Percentiles rank a stretch among this genome's conserved stretches.
phyloP scores from a whole-genome alignment of 2,329 filamentous ascomycete species.

The Bipolaris gigantea region DNA sequence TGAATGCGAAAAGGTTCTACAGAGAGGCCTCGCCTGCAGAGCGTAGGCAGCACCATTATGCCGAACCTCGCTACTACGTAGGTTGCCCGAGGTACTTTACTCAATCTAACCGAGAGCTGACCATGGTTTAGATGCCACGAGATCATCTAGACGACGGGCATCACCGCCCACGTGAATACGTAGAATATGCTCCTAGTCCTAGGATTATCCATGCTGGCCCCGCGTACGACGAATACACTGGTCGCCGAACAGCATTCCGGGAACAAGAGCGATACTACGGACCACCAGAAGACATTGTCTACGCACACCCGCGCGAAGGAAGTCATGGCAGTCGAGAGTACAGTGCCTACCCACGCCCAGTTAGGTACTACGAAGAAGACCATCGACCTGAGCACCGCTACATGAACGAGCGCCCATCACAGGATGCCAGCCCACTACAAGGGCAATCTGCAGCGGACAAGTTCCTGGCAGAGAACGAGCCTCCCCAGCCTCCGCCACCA shows the following conservation, averaged over 20 bases:
- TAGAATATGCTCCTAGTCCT: slow-evolving; percentile 36
- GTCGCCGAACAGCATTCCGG: slow-evolving; percentile 36
- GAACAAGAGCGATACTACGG: slow-evolving; percentile 38
- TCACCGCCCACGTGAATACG: slow-evolving; percentile 29
- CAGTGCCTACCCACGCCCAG: slow-evolving; percentile 29
- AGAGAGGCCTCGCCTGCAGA: slow-evolving; percentile 32
- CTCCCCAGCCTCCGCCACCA: slow-evolving; percentile 13
- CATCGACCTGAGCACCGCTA: slow-evolving; percentile 28
- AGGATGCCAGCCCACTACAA: slow-evolving; percentile 25
- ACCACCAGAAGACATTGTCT: slow-evolving; percentile 32
- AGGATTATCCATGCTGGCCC: slow-evolving; percentile 32
- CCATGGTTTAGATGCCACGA: slow-evolving; percentile 27
- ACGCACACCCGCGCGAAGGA: slow-evolving; percentile 34
- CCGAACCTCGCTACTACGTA: slow-evolving; percentile 42
- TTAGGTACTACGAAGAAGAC: slow-evolving; percentile 35
- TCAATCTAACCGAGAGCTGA: slow-evolving; percentile 20
- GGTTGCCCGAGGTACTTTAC: slow-evolving; percentile 18
- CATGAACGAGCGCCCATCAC: slow-evolving; percentile 23
- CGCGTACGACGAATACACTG: slow-evolving; percentile 36
- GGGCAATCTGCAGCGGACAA: slow-evolving; percentile 40
- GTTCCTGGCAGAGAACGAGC: slow-evolving; percentile 37
- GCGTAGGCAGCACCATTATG: slow-evolving; percentile 33
- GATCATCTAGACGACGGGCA: slow-evolving; percentile 36
- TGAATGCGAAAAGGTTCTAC: slow-evolving; percentile 27
- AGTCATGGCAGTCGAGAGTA: slow-evolving; percentile 31